phyloP scores from a whole-genome alignment of 352 stramenopile genomes.

The Pythium volutum region DNA sequence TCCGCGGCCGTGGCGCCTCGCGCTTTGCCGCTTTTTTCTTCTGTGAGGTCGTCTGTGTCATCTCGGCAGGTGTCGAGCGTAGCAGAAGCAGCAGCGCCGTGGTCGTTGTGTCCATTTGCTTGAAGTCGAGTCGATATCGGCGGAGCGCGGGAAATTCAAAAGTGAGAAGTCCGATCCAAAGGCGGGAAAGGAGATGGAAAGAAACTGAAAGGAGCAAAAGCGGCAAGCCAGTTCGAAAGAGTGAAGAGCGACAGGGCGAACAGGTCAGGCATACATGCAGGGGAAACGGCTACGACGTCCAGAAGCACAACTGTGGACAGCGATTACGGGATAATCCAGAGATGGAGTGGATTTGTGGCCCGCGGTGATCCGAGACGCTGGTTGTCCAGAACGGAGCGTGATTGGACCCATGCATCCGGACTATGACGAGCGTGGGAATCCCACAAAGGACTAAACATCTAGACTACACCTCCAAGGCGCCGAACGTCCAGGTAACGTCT shows the following conservation, averaged over 20 bases:
- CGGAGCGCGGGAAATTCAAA: constrained; percentile 15
- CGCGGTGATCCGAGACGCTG: not conserved
- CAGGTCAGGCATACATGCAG: not conserved
- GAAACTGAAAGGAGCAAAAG: not conserved
- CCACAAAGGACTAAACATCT: not conserved
- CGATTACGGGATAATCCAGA: not conserved
- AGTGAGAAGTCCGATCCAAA: not conserved
- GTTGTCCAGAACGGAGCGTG: not conserved
- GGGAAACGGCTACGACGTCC: not conserved
- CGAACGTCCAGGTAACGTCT: not conserved
- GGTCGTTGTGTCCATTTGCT: not conserved
- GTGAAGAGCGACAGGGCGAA: not conserved
- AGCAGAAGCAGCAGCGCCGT: not conserved
- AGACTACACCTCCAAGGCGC: not conserved
- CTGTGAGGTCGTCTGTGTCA: not conserved
- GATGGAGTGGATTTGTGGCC: not conserved
- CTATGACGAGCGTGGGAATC: not conserved
- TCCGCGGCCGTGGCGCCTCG: constrained; percentile 6
- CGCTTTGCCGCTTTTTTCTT: not conserved
- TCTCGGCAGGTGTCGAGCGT: not conserved
- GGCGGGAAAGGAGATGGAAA: not conserved
- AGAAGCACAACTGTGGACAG: not conserved
- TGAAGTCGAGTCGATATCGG: not conserved
- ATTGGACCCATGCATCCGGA: constrained; percentile 1
- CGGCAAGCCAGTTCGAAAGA: not conserved